Evolutionary conservation across 352 stramenopile genomes (phyloP), one percentile per base, ranked within the genome.

Genomic region (Phytophthora uliginosa): DNA sequence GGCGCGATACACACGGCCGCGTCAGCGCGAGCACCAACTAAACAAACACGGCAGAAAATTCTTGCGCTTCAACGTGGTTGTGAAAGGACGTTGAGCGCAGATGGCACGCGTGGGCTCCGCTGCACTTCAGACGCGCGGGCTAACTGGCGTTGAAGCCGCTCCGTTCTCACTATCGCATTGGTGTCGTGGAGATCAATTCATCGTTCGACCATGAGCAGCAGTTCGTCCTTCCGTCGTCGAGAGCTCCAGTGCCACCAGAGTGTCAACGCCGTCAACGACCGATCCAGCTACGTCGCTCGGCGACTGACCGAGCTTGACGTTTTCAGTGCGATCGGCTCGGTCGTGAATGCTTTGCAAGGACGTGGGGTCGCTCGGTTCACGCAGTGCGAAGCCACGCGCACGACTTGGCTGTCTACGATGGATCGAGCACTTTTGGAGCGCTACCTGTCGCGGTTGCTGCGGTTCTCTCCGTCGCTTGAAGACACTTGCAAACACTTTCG

Each of bases 11-110:
- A 67, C 60, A 52, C 50, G 20, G 34, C 51, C 62, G 62, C 62
- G 61, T 69, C 61, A 69, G 28, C 53, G 6, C 31, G 52, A 55
- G 15, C 47, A 17, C 40, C 8, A 17, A 45, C 38, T n/a, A 22
- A 24, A 22, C 42, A 50, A 22, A 17, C 52, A 63, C 63, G 53
- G 31, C 53, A 33, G 62, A 63, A 69, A 69, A 22, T 69, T 69
- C 62, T 69, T 69, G 62, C 52, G 62, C 62, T 69, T 69, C 62
- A 69, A 69, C 62, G 62, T 69, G 62, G 62, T n/a, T 48, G 52
- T 69, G 38, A 69, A 57, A 38, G 52, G 62, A 63, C 62, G 62
- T 63, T 53, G 47, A 53, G 47, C 26, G 31, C 59, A 65, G 59
- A 34, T 65, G 57, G 57, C 57, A 63, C 38, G 60, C n/a, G n/a